Percentiles rank a stretch among this genome's conserved stretches.
These are phyloP conservation scores for Chaetomiaceae sp. DNA, from an alignment of 2,329 filamentous ascomycete species.

Conservation along the genomic window DNA sequence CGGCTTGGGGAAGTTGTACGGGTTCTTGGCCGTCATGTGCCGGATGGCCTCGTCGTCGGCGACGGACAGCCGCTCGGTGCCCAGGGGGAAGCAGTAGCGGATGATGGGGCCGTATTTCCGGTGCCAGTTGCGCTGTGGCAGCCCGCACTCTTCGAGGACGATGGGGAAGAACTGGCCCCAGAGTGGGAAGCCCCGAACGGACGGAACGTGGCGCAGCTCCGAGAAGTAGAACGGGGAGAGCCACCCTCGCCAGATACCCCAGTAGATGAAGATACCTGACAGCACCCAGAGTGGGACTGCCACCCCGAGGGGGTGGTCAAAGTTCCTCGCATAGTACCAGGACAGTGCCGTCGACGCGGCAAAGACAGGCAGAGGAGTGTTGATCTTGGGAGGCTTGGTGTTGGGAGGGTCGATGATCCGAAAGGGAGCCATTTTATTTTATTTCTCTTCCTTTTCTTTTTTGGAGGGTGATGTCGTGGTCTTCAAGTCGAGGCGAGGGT, in stretches of 20 bases:
- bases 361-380: conserved; percentile 13
- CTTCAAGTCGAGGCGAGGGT: too few species aligned
- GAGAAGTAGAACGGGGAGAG: conserved; percentile 42
- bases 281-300: conserved; percentile 6
- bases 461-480: too few species aligned
- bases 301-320: conserved; percentile 10
- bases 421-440: too few species aligned
- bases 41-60: conserved; percentile 42
- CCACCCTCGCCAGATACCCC: conserved; percentile 33
- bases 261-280: conserved; percentile 28
- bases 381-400: neutral
- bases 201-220: conserved; percentile 39
- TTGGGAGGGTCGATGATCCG: neutral
- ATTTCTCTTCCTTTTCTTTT: too few species aligned
- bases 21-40: conserved; percentile 41
- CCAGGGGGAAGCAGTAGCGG: conserved; percentile 44
- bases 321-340: conserved; percentile 20
- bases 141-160: conserved; percentile 38
- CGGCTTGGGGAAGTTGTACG: conserved; percentile 31
- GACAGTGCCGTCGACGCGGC: neutral
- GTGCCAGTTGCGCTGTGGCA: conserved; percentile 41
- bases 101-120: conserved; percentile 38
- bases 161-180: conserved; percentile 42
- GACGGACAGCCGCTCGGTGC: conserved; percentile 40
- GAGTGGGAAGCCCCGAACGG: conserved; percentile 38